These are phyloP conservation scores for Talaromyces wortmannii DNA, from an alignment of 495 filamentous ascomycete species.

Conservation along the genomic window DNA sequence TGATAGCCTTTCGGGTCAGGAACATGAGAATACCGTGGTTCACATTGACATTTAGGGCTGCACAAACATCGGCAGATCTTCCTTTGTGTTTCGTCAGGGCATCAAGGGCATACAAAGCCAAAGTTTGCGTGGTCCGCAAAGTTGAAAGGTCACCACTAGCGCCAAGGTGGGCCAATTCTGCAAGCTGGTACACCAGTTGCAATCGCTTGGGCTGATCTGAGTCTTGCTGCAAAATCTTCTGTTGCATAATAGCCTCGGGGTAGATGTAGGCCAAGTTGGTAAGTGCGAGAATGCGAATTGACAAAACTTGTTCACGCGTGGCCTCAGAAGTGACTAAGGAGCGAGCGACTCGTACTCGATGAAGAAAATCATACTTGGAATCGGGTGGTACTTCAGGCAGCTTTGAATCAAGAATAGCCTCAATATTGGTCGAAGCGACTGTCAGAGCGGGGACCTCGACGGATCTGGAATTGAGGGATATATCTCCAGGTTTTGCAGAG, in stretches of 20 bases:
- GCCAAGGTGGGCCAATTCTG: conserved; percentile 74
- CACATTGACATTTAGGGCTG: conserved; percentile 84
- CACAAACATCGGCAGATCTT: conserved; percentile 72
- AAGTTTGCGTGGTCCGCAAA: conserved; percentile 71
- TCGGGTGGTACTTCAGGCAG: conserved; percentile 63
- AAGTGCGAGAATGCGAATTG: conserved; percentile 77
- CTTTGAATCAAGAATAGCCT: conserved; percentile 59
- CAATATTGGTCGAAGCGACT: conserved; percentile 52
- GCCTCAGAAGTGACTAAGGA: conserved; percentile 59
- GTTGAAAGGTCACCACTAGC: conserved; percentile 58
- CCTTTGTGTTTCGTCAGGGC: conserved; percentile 70
- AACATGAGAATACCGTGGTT: conserved; percentile 97
- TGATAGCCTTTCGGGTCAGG: conserved; percentile 80
- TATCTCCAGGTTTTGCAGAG: conserved; percentile 26
- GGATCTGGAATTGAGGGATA: conserved; percentile 45
- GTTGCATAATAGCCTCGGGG: conserved; percentile 67
- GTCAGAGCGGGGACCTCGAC: conserved; percentile 64
- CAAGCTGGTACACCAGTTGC: conserved; percentile 87
- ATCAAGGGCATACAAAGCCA: conserved; percentile 74
- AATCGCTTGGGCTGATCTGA: conserved; percentile 83
- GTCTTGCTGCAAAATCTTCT: conserved; percentile 81
- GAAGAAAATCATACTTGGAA: conserved; percentile 77
- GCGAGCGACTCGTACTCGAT: conserved; percentile 72
- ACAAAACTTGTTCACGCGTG: conserved; percentile 68
- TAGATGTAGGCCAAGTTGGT: conserved; percentile 90